These are phyloP conservation scores for Candida verbasci DNA, from an alignment of 805 yeast species.

Conservation along the genomic window DNA sequence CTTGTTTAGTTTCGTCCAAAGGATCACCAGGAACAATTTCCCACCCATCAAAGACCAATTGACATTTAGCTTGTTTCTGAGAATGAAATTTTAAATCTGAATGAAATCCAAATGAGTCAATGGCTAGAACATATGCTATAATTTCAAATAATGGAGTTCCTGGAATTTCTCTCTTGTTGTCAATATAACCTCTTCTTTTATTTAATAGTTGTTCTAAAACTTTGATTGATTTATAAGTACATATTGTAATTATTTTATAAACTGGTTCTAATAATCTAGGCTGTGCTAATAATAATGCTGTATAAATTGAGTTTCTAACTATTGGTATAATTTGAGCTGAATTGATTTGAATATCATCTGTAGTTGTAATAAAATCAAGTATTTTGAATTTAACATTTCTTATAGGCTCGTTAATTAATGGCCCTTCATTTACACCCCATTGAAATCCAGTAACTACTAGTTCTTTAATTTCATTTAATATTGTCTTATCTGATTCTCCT, in stretches of 20 bases:
- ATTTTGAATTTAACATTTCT: conserved; percentile 67
- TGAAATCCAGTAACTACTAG: conserved; percentile 72
- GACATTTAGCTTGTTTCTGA: conserved; percentile 73
- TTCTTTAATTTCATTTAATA: conserved; percentile 43
- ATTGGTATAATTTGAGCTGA: conserved; percentile 76
- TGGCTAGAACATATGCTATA: conserved; percentile 71
- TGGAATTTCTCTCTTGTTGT: conserved; percentile 49
- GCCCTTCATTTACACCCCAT: conserved; percentile 85
- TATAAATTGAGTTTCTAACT: conserved; percentile 77
- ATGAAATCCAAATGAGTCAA: conserved; percentile 87
- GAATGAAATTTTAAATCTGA: conserved; percentile 77
- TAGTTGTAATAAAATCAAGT: conserved; percentile 53
- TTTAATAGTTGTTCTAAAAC: conserved; percentile 48
- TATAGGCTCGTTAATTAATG: conserved; percentile 83
- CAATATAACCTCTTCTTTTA: conserved; percentile 62
- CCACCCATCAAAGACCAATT: conserved; percentile 68
- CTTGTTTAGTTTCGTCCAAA: conserved; percentile 55
- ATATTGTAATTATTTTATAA: conserved; percentile 55
- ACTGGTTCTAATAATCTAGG: conserved; percentile 84
- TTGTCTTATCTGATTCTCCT: conserved; percentile 60
- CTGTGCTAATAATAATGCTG: conserved; percentile 70
- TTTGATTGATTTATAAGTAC: conserved; percentile 44
- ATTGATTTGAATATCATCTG: conserved; percentile 45
- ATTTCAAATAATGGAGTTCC: conserved; percentile 69
- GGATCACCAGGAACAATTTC: conserved; percentile 88